Conservation (phyloP, 371 early-diverging fungal genomes). For the Chytridiales sp. region DNA sequence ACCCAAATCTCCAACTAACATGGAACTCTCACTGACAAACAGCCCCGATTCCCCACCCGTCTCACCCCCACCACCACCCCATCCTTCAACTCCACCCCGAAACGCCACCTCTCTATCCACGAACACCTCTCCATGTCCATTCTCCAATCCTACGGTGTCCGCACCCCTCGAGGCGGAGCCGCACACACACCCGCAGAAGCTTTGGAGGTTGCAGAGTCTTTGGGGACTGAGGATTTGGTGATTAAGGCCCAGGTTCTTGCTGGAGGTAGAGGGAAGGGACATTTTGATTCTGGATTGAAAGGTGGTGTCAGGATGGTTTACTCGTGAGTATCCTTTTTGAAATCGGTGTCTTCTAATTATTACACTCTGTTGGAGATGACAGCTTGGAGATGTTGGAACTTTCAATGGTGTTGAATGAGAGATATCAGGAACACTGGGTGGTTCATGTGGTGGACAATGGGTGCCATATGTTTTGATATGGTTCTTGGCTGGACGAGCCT, state of each 20-base stretch:
- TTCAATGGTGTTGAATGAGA: background rate
- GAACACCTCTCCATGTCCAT: conserved; percentile 94
- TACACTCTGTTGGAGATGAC: background rate
- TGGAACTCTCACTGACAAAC: no score
- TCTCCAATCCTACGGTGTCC: conserved; percentile 87
- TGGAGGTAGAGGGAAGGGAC: conserved; percentile 98
- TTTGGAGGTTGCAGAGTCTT: conserved; percentile 75
- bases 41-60: no score
- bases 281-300: conserved; percentile 87
- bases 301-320: conserved; percentile 94
- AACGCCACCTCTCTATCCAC: conserved; percentile 82
- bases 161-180: conserved; percentile 85
- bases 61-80: no score
- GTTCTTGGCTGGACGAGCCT: no score
- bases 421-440: no score
- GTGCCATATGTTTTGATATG: no score
- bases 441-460: no score
- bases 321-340: conserved; percentile 65
- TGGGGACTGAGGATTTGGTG: conserved; percentile 86
- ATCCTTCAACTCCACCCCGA: conserved; percentile 9
- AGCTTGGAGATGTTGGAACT: background rate
- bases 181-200: conserved; percentile 90
- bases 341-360: conserved; percentile 8
- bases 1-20: no score
- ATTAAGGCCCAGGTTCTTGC: conserved; percentile 99